These are phyloP conservation scores for Penicillium coprophilum DNA, from an alignment of 495 filamentous ascomycete genomes.

Conservation along the genomic window DNA sequence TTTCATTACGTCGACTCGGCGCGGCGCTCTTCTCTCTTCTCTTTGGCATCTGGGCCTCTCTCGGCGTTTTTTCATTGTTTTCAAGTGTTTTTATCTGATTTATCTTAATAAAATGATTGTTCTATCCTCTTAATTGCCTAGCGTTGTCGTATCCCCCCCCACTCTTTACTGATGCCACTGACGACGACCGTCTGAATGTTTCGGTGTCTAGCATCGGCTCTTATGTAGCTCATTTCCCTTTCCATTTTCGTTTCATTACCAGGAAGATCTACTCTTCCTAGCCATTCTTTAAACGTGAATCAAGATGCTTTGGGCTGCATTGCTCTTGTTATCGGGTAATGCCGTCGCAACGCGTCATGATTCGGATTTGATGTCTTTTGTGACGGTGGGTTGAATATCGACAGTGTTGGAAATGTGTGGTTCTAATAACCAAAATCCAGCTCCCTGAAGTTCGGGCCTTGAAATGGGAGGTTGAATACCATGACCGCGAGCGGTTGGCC, in stretches of 20 bases:
- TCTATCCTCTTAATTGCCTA: not conserved
- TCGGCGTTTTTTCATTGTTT: not conserved
- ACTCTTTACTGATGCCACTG: not conserved
- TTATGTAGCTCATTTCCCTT: conserved; percentile 9
- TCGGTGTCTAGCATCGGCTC: conserved; percentile 2
- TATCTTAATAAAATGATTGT: not conserved
- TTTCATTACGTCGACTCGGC: conserved; percentile 6
- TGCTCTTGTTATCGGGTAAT: conserved; percentile 29
- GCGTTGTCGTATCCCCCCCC: not conserved
- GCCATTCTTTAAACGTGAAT: conserved; percentile 30
- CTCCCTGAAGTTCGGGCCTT: conserved; percentile 35
- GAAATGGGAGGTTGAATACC: conserved; percentile 30
- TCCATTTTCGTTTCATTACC: not conserved
- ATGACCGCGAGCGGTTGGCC: conserved; percentile 26
- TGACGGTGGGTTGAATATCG: conserved; percentile 29
- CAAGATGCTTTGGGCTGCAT: conserved; percentile 33
- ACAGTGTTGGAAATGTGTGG: not conserved
- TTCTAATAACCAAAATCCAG: conserved; percentile 14
- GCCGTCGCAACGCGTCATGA: conserved; percentile 33
- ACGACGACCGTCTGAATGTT: conserved; percentile 3
- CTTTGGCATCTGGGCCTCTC: not conserved
- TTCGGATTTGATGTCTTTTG: conserved; percentile 42
- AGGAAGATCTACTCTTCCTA: conserved; percentile 31
- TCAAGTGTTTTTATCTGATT: not conserved
- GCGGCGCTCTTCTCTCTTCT: not conserved